Evolutionary conservation across 23 red algal genomes (phyloP), one percentile per base, ranked within the genome.

Genomic region (Gracilaria domingensis): DNA sequence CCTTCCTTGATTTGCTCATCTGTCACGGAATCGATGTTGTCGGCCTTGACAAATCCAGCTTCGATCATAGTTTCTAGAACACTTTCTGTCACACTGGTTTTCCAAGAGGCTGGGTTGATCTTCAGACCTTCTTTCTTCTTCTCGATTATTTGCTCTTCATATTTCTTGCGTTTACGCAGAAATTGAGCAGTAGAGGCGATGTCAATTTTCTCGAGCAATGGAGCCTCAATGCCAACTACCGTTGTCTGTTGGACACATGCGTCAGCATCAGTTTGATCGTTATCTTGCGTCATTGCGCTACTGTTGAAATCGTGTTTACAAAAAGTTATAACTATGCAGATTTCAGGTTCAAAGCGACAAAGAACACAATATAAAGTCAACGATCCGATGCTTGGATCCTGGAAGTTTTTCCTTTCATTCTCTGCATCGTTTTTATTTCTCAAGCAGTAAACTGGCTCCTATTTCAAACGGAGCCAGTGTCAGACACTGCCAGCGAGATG

Each of bases 301-400:
- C 3, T 32, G n/a, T 14, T 45, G 1, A 75, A 75, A 42, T 1
- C 36, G 13, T 75, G 42, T 40, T 75, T 23, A 2, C 13, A 16
- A 40, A 44, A 40, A 75, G 69, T 75, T 75, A 75, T 40, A 75
- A 75, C 34, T 75, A 44, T 75, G 35, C 69, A 32, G 69, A 75
- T 70, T n/a, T n/a, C n/a, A n/a, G n/a, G n/a, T n/a, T n/a, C n/a
- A n/a, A n/a, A n/a, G n/a, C n/a, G n/a, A n/a, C n/a, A n/a, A n/a
- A n/a, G n/a, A n/a, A n/a, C n/a, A n/a, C n/a, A n/a, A n/a, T n/a
- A n/a, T n/a, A n/a, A n/a, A n/a, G n/a, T n/a, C n/a, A n/a, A n/a
- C n/a, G n/a, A n/a, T n/a, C n/a, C n/a, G n/a, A n/a, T n/a, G n/a
- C n/a, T n/a, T n/a, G n/a, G n/a, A n/a, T n/a, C n/a, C n/a, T n/a